A percentile compares a stretch with the other conserved stretches of the same genome.
Evolutionary conservation across 2,329 filamentous ascomycete species (phyloP).

Genomic region (Calonectria montana): DNA sequence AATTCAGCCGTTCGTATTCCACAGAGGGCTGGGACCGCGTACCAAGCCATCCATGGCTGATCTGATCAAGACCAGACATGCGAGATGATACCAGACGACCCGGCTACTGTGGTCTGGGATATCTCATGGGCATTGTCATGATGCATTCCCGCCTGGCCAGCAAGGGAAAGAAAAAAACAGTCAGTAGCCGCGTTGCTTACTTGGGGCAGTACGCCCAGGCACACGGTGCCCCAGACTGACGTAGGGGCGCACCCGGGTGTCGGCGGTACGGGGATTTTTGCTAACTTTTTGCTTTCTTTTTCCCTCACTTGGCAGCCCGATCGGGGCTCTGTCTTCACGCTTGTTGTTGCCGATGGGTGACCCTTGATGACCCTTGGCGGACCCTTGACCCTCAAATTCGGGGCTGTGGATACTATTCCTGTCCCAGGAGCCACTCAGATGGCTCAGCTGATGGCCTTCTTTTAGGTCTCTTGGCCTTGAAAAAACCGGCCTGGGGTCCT

Average conservation of each 20-base stretch:
- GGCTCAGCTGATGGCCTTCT: constrained; percentile 36
- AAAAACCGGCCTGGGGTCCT: constrained; percentile 34
- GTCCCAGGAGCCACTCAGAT: constrained; percentile 33
- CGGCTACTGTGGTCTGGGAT: not conserved
- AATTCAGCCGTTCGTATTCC: constrained; percentile 9
- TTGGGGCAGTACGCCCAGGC: not conserved
- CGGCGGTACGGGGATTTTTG: constrained; percentile 13
- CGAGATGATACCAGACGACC: not conserved
- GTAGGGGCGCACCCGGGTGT: constrained; percentile 12
- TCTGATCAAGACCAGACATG: not conserved
- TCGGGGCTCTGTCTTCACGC: constrained; percentile 13
- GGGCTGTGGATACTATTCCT: constrained; percentile 44
- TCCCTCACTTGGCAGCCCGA: constrained; percentile 2
- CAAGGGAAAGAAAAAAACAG: not conserved
- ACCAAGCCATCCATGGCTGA: not conserved
- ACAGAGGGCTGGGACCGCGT: not conserved
- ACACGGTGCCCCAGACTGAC: constrained; percentile 7
- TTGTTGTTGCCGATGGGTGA: constrained; percentile 29
- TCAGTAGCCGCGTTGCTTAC: not conserved
- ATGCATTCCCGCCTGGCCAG: constrained; percentile 9
- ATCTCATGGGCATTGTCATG: not conserved
- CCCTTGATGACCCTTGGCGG: constrained; percentile 34
- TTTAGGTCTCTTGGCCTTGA: constrained; percentile 33
- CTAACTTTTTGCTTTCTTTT: constrained; percentile 7
- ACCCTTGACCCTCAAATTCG: constrained; percentile 28